Conservation (phyloP, 805 yeast genomes). For the Cyberlindnera samutprakarnensis region DNA sequence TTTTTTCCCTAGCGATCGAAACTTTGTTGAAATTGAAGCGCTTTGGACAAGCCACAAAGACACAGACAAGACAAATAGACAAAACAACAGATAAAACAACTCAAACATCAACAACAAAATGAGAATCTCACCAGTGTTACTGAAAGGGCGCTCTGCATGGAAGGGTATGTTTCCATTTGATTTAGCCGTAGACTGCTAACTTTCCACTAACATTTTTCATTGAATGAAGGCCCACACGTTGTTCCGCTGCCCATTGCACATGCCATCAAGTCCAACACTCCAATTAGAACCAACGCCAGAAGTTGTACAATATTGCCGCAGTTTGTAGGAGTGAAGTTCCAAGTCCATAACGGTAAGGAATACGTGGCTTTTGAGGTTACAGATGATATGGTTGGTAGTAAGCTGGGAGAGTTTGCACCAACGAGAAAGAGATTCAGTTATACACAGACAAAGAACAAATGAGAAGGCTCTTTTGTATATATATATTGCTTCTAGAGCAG, state of each 20-base stretch:
- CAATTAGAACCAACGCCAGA: conserved; percentile 94
- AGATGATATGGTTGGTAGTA: conserved; percentile 96
- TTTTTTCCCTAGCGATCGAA: background rate
- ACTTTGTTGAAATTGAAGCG: too few relatives aligned
- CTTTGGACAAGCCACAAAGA: too few relatives aligned
- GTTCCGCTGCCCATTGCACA: conserved; percentile 92
- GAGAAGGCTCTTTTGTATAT: too few relatives aligned
- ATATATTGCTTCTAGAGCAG: too few relatives aligned
- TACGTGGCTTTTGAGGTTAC: conserved; percentile 81
- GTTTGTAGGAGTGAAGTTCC: conserved; percentile 90
- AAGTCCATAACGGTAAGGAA: conserved; percentile 93
- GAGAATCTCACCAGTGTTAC: conserved; percentile 32
- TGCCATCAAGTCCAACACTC: conserved; percentile 72
- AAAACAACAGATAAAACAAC: background rate
- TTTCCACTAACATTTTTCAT: conserved; percentile 1
- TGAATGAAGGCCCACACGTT: conserved; percentile 64
- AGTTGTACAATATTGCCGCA: conserved; percentile 92
- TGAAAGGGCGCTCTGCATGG: conserved; percentile 51
- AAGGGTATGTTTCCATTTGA: conserved; percentile 32
- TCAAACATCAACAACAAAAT: conserved; percentile 16
- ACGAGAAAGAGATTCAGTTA: conserved; percentile 85
- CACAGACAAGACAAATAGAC: too few relatives aligned
- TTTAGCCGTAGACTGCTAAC: background rate
- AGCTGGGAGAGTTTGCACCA: conserved; percentile 91
- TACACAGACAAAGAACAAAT: conserved; percentile 64